phyloP scores from a whole-genome alignment of 345 rosid species.

The Boechera retrofracta region DNA sequence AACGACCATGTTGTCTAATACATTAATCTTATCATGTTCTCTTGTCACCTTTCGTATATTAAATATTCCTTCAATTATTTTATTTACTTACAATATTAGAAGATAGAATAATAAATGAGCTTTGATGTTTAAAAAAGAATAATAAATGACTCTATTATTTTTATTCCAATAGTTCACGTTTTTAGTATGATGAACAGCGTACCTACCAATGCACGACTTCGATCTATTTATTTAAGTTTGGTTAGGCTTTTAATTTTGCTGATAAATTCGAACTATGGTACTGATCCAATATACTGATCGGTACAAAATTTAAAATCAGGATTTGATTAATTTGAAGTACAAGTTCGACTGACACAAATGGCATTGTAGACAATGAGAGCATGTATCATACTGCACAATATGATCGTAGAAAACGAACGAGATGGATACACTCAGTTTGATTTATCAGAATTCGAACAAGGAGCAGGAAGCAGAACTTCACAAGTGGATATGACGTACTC shows the following conservation, averaged over 20 bases:
- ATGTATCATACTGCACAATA: no score
- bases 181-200: slow-evolving; percentile 7
- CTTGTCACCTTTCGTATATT: neutral
- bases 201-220: slow-evolving; percentile 17
- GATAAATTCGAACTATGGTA: neutral
- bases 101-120: slow-evolving; percentile 7
- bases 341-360: slow-evolving; percentile 4
- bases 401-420: no score
- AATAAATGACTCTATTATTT: neutral
- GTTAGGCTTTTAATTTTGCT: neutral
- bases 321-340: neutral
- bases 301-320: neutral
- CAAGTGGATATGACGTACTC: no score
- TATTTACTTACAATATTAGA: neutral
- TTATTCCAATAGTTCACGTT: slow-evolving; percentile 16
- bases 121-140: neutral
- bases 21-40: neutral
- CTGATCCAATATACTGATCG: neutral
- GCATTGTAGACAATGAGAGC: neutral
- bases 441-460: no score
- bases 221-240: neutral
- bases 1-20: neutral
- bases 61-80: neutral
- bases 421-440: no score
- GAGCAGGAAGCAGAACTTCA: no score